Percentiles rank a stretch among this genome's conserved stretches.
Evolutionary conservation across 23 red algal species (phyloP).

Genomic region (Agarophyton chilense): DNA sequence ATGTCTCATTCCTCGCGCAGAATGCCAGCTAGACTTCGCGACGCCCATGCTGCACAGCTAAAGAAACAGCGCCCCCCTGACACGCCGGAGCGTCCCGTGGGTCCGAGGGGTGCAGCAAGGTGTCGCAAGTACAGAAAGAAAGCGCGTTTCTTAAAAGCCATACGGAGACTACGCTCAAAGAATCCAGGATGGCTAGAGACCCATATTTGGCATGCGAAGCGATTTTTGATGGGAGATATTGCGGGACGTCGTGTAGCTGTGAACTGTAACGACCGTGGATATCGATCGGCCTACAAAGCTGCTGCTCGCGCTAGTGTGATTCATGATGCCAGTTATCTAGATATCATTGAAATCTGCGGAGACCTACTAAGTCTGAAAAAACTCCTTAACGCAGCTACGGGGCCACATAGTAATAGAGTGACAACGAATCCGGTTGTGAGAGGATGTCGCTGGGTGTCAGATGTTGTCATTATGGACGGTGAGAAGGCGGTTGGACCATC

Average conservation of each 20-base stretch:
- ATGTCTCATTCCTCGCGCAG: slow-evolving; percentile 86
- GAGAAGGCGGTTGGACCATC: slow-evolving; percentile 9
- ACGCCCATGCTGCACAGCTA: slow-evolving; percentile 54
- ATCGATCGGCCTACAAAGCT: slow-evolving; percentile 59
- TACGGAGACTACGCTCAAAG: slow-evolving; percentile 28
- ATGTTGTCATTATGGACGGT: slow-evolving; percentile 28
- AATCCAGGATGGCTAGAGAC: slow-evolving; percentile 81
- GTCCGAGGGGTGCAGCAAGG: slow-evolving; percentile 42
- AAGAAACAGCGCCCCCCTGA: slow-evolving; percentile 38
- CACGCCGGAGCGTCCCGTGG: not conserved
- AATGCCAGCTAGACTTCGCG: slow-evolving; percentile 67
- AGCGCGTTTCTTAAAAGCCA: slow-evolving; percentile 53
- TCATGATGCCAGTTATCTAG: slow-evolving; percentile 68
- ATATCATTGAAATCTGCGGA: slow-evolving; percentile 54
- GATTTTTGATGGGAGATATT: slow-evolving; percentile 77
- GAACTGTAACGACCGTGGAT: slow-evolving; percentile 64
- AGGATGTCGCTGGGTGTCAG: slow-evolving; percentile 31
- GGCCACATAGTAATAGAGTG: slow-evolving; percentile 5
- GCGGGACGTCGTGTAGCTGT: slow-evolving; percentile 38
- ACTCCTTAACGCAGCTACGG: not conserved
- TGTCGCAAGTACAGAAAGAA: slow-evolving; percentile 79
- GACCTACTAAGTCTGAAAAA: not conserved
- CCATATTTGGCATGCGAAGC: slow-evolving; percentile 97
- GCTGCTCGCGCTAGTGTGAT: slow-evolving; percentile 9
- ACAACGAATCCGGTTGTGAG: slow-evolving; percentile 16